Conservation (phyloP, 2,329 filamentous ascomycete genomes). For the Ploettnerulaceae sp. region DNA sequence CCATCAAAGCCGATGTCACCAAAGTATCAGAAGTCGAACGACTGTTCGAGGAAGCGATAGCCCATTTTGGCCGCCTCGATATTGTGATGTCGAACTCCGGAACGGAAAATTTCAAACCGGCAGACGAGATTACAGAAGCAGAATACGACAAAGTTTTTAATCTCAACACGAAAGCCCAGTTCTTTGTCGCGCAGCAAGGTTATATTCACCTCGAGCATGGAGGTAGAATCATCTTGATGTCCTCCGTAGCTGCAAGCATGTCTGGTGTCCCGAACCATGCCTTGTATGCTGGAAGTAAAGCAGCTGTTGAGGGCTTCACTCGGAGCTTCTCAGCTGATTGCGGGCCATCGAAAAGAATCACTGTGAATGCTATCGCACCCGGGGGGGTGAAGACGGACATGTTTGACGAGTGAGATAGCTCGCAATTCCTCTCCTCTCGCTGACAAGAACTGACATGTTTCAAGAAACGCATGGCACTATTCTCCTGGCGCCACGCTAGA, state of each 20-base stretch:
- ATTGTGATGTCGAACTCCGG: slow-evolving; percentile 32
- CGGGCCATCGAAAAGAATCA: slow-evolving; percentile 54
- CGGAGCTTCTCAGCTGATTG: slow-evolving; percentile 60
- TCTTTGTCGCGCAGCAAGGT: slow-evolving; percentile 72
- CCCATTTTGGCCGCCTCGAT: slow-evolving; percentile 28
- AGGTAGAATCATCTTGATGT: slow-evolving; percentile 64
- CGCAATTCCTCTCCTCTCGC: neutral
- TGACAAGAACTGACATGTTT: slow-evolving; percentile 1
- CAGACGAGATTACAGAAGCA: slow-evolving; percentile 29
- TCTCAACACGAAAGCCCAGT: slow-evolving; percentile 63
- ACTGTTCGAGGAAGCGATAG: slow-evolving; percentile 25
- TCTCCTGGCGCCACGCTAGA: slow-evolving; percentile 50
- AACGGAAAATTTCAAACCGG: slow-evolving; percentile 27
- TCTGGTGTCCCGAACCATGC: slow-evolving; percentile 63
- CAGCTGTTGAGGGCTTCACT: slow-evolving; percentile 69
- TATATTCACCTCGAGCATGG: slow-evolving; percentile 66
- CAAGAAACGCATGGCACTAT: slow-evolving; percentile 49
- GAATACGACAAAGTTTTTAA: slow-evolving; percentile 46
- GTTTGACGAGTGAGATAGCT: slow-evolving; percentile 61
- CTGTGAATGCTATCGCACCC: slow-evolving; percentile 62
- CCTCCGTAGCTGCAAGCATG: slow-evolving; percentile 55
- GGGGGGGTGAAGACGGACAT: slow-evolving; percentile 62
- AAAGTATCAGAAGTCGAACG: slow-evolving; percentile 34
- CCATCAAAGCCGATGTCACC: slow-evolving; percentile 56
- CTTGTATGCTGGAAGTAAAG: slow-evolving; percentile 70